Conservation (phyloP, 208 protist genomes). For the Leishmania tropica region DNA sequence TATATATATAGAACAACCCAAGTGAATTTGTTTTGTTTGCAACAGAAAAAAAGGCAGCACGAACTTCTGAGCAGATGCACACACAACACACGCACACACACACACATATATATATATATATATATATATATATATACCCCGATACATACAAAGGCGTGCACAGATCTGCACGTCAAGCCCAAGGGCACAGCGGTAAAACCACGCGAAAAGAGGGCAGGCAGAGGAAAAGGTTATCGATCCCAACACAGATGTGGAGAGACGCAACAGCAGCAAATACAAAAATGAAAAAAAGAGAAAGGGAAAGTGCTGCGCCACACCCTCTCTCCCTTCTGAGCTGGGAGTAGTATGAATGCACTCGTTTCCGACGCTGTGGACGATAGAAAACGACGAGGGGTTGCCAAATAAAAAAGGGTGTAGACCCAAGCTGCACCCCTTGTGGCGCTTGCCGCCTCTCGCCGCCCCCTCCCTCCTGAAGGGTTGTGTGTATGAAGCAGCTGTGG, state of each 20-base stretch:
- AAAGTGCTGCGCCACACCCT: background rate
- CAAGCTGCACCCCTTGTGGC: background rate
- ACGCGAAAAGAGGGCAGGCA: background rate
- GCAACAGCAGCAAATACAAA: background rate
- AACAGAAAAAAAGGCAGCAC: slow-evolving; percentile 2
- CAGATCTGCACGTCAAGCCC: background rate
- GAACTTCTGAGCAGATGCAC: no score
- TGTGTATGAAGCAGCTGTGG: background rate
- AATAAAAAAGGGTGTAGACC: background rate
- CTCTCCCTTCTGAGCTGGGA: background rate
- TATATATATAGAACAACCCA: background rate
- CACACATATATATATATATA: no score
- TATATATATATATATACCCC: background rate
- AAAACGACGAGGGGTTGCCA: background rate
- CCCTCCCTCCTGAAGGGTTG: background rate
- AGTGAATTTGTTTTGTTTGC: background rate
- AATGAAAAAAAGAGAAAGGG: background rate
- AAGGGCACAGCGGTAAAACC: background rate
- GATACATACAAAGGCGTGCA: background rate
- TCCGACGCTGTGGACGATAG: background rate
- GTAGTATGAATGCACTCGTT: background rate
- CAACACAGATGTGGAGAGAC: background rate
- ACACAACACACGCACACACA: background rate
- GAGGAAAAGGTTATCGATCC: background rate
- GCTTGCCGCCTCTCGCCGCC: background rate